A percentile compares a stretch with the other conserved stretches of the same genome.
Conservation (phyloP, 495 filamentous ascomycete species). For the Evernia prunastri region DNA sequence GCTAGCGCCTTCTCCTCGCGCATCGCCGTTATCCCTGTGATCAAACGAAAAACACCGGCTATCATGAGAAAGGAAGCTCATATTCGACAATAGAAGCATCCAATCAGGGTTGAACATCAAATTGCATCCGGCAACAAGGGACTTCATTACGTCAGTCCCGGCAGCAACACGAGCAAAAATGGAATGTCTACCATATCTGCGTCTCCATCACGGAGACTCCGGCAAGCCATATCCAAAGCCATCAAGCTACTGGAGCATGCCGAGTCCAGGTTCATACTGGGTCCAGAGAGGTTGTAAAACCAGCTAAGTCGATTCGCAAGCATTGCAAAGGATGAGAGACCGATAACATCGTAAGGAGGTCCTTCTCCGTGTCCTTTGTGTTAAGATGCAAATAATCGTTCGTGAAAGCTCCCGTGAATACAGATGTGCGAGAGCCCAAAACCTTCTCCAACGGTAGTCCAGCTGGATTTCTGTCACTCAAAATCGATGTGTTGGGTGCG, state of each 20-base stretch:
- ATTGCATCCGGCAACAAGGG: slow-evolving; percentile 41
- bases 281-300: slow-evolving; percentile 77
- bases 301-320: slow-evolving; percentile 44
- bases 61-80: slow-evolving; percentile 39
- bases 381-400: slow-evolving; percentile 1
- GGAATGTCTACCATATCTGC: slow-evolving; percentile 21
- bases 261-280: slow-evolving; percentile 76
- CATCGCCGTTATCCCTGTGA: slow-evolving; percentile 44
- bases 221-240: slow-evolving; percentile 35
- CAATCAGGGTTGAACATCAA: slow-evolving; percentile 37
- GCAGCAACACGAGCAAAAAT: neutral
- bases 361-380: slow-evolving; percentile 1
- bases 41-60: slow-evolving; percentile 43
- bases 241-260: slow-evolving; percentile 42
- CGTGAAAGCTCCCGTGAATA: slow-evolving; percentile 26
- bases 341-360: slow-evolving; percentile 42
- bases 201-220: slow-evolving; percentile 38
- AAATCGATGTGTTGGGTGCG: too few relatives aligned
- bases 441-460: slow-evolving; percentile 35
- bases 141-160: slow-evolving; percentile 30
- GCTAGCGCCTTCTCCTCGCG: slow-evolving; percentile 41
- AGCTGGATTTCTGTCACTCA: too few relatives aligned
- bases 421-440: slow-evolving; percentile 27
- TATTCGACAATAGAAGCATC: slow-evolving; percentile 23
- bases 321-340: neutral